These are phyloP conservation scores for Pichia sp. DNA, from an alignment of 1,139 yeast species.

Conservation along the genomic window DNA sequence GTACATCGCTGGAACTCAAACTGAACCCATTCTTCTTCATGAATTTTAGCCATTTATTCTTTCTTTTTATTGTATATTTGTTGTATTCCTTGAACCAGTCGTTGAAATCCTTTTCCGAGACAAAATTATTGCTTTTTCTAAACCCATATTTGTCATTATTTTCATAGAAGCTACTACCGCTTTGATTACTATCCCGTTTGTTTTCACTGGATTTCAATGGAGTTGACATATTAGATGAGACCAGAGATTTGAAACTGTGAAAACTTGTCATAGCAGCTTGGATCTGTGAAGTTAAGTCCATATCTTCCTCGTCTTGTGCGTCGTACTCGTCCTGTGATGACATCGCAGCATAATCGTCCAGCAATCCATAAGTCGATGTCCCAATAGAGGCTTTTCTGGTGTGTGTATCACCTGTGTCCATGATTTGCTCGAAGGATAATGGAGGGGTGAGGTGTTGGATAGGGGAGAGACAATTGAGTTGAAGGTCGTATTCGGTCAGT, in stretches of 20 bases:
- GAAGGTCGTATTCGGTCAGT: too few species aligned
- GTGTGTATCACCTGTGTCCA: too few species aligned
- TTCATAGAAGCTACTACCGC: slow-evolving; percentile 18
- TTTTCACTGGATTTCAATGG: slow-evolving; percentile 1
- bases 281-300: not conserved
- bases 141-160: slow-evolving; percentile 72
- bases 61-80: slow-evolving; percentile 52
- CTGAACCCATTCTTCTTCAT: slow-evolving; percentile 54
- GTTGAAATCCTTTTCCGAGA: slow-evolving; percentile 53
- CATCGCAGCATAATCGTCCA: not conserved
- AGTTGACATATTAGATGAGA: not conserved
- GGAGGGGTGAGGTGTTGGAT: too few species aligned
- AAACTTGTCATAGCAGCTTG: not conserved
- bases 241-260: too few species aligned
- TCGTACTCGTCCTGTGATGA: not conserved
- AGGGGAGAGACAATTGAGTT: too few species aligned
- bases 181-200: slow-evolving; percentile 24
- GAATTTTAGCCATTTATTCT: slow-evolving; percentile 65
- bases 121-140: slow-evolving; percentile 49
- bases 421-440: too few species aligned
- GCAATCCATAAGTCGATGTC: too few species aligned
- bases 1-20: slow-evolving; percentile 10
- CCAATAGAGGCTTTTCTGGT: too few species aligned
- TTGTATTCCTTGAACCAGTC: slow-evolving; percentile 66
- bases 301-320: not conserved